Conservation (phyloP, 257 asterid species). For the Solanum chilense region DNA sequence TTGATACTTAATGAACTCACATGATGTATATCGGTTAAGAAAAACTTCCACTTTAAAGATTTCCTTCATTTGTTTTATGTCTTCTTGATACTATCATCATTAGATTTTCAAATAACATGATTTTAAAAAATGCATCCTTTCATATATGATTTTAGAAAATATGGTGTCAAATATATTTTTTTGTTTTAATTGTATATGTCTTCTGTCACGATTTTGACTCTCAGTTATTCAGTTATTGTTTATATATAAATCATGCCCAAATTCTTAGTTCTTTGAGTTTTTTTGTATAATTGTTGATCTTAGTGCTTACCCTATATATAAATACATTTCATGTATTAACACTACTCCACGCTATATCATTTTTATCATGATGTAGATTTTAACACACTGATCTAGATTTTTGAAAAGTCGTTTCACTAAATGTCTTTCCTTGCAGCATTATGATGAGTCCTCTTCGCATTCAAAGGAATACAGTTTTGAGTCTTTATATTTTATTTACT, state of each 20-base stretch:
- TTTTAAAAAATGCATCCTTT: not conserved
- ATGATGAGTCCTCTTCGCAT: not conserved
- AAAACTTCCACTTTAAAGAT: not conserved
- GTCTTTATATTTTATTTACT: not conserved
- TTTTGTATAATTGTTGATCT: not conserved
- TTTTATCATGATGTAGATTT: not conserved
- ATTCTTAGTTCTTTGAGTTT: not conserved
- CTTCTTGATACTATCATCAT: no score
- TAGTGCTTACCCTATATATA: not conserved
- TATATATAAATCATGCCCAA: no score
- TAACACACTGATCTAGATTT: not conserved
- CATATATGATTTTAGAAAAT: not conserved
- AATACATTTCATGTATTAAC: not conserved
- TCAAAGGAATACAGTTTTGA: not conserved
- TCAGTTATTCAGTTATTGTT: not conserved
- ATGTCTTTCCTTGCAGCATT: not conserved
- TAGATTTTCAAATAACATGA: no score
- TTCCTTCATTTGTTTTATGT: no score
- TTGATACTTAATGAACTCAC: not conserved
- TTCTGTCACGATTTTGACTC: not conserved
- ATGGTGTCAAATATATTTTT: no score
- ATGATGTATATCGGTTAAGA: not conserved
- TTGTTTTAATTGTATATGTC: not conserved
- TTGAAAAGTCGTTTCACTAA: not conserved
- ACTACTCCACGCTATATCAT: not conserved